Evolutionary conservation across 805 yeast species (phyloP).

Genomic region (Lipomyces sp.): DNA sequence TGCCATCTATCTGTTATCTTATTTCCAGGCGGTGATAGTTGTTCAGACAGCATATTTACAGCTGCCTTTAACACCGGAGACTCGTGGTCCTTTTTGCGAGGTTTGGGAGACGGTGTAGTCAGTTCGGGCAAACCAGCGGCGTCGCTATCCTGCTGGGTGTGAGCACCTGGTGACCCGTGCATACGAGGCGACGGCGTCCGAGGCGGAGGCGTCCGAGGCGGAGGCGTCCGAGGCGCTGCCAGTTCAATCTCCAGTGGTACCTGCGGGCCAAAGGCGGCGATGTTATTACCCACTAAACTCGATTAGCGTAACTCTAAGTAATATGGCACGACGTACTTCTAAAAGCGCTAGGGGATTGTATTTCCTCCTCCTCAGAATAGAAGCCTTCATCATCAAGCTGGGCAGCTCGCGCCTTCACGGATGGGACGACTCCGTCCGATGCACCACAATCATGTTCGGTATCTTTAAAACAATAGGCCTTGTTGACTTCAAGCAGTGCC

Average conservation of each 20-base stretch:
- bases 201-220: neutral
- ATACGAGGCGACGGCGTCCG: neutral
- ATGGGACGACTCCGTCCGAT: neutral
- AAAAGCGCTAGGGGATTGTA: neutral
- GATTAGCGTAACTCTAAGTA: neutral
- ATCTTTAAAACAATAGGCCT: neutral
- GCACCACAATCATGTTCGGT: neutral
- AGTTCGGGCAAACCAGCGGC: neutral
- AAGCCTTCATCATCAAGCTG: neutral
- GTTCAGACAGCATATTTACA: constrained; percentile 9
- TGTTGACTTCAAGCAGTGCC: neutral
- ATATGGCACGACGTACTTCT: neutral
- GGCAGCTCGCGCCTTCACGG: neutral
- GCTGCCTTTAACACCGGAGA: constrained; percentile 10
- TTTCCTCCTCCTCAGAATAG: neutral
- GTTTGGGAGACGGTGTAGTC: neutral
- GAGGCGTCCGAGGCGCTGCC: neutral
- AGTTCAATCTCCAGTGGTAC: neutral
- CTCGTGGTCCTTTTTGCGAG: neutral
- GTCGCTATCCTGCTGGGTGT: neutral
- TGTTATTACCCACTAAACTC: neutral
- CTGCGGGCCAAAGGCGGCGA: neutral
- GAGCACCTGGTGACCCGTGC: neutral
- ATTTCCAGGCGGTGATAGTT: constrained; percentile 20
- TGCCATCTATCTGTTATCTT: constrained; percentile 11